Conservation (phyloP, 2,329 filamentous ascomycete genomes). For the Chaetomium strumarium region DNA sequence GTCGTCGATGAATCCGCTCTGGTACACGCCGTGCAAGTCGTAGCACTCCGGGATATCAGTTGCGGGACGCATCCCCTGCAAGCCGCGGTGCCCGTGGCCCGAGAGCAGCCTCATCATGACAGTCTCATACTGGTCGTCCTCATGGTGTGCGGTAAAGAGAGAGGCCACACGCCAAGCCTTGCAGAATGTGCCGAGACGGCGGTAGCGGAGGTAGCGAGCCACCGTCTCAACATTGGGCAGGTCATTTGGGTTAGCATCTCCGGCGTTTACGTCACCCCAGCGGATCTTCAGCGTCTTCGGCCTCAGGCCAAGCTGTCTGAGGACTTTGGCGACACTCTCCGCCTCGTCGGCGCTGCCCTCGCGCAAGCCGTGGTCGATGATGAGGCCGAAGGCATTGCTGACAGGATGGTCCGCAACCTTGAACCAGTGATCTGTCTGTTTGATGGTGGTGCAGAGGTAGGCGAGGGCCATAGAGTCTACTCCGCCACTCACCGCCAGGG, state of each 20-base stretch:
- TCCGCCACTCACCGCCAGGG: slow-evolving; percentile 81
- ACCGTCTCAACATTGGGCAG: slow-evolving; percentile 67
- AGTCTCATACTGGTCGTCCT: slow-evolving; percentile 88
- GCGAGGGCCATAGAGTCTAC: slow-evolving; percentile 98
- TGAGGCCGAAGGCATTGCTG: slow-evolving; percentile 37
- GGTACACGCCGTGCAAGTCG: slow-evolving; percentile 64
- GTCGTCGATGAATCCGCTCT: slow-evolving; percentile 54
- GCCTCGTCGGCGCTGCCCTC: slow-evolving; percentile 49
- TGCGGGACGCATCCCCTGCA: slow-evolving; percentile 61
- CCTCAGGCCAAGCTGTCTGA: slow-evolving; percentile 33
- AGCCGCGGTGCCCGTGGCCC: slow-evolving; percentile 62
- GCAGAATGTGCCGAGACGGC: slow-evolving; percentile 59
- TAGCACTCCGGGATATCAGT: slow-evolving; percentile 78
- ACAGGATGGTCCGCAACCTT: slow-evolving; percentile 43
- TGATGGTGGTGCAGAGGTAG: slow-evolving; percentile 56
- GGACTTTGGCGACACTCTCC: slow-evolving; percentile 35
- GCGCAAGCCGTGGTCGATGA: slow-evolving; percentile 55
- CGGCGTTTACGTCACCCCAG: slow-evolving; percentile 42
- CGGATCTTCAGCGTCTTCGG: slow-evolving; percentile 22
- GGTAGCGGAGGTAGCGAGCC: slow-evolving; percentile 71
- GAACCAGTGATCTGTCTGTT: slow-evolving; percentile 30
- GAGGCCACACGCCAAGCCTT: slow-evolving; percentile 44
- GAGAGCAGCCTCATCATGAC: slow-evolving; percentile 70
- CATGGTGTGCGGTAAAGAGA: slow-evolving; percentile 78
- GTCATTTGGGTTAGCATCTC: slow-evolving; percentile 30